Evolutionary conservation across 768 basidiomycete species (phyloP), one percentile per base, ranked within the genome.

Genomic region (Dioszegia crocea): DNA sequence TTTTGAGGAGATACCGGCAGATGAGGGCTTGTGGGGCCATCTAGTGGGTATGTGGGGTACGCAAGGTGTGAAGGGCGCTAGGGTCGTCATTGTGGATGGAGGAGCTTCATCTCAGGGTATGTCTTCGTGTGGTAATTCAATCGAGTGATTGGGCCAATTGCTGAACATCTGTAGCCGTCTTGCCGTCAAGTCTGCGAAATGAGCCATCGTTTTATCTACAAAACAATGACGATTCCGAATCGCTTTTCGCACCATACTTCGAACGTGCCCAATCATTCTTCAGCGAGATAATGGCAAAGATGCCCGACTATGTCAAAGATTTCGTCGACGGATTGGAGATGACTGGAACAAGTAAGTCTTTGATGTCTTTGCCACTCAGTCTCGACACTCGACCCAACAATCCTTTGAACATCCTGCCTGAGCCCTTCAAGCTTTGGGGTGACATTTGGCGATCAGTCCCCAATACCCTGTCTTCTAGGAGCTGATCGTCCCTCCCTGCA

Each of bases 201-300:
- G n/a, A 56, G 31, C 75, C 75, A 17, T 56, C 72, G 1, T 76
- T 76, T 60, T 76, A 76, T 59, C 63, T 76, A 16, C 43, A 61
- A 12, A 64, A 66, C 11, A 60, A 67, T 23, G 40, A 62, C 17
- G 39, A 61, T 1, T 59, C 66, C 27, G n/a, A 52, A 12, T 33
- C 57, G 16, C 60, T 74, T n/a, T 69, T 76, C 16, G 56, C 61
- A 23, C 75, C 75, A 26, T 76, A 76, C 54, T 36, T 74, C 16
- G 36, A 67, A 17, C 60, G 71, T 11, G 75, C 75, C 9, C 52
- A 62, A 23, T 44, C 55, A 29, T 55, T 68, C 30, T 54, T 76
- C 14, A 51, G 60, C 8, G 61, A 70, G 33, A 66, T 74, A 19
- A 26, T 71, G 9, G 62, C 66, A 23, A 59, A 65, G 2, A 43